Conservation (phyloP, 2,329 filamentous ascomycete genomes). For the Dactylonectria macrodidyma region DNA sequence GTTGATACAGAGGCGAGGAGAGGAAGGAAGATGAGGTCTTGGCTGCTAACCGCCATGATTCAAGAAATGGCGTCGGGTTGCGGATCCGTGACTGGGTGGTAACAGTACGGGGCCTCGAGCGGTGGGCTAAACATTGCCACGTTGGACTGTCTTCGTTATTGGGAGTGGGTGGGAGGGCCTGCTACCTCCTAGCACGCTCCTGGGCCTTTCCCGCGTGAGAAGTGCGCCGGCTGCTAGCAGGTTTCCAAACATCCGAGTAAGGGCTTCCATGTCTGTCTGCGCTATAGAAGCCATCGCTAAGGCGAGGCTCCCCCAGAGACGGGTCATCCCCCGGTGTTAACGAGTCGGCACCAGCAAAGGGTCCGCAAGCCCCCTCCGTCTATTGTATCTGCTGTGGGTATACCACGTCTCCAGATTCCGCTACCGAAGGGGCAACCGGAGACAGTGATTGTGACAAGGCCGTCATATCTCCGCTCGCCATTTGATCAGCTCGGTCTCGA, state of each 20-base stretch:
- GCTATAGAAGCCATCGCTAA: conserved; percentile 22
- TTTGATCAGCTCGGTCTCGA: conserved; percentile 81
- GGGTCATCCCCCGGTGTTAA: neutral
- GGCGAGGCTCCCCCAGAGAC: conserved; percentile 16
- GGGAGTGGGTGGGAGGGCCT: neutral
- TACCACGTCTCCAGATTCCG: conserved; percentile 43
- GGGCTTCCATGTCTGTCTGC: conserved; percentile 13
- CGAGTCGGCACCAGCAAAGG: neutral
- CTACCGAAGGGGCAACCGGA: conserved; percentile 57
- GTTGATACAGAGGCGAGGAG: conserved; percentile 1
- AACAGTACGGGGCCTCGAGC: conserved; percentile 12
- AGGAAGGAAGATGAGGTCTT: conserved; percentile 9
- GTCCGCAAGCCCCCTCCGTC: conserved; percentile 45
- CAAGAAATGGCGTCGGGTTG: conserved; percentile 7
- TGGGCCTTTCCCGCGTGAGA: conserved; percentile 19
- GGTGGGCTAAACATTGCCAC: conserved; percentile 19
- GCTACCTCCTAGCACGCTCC: conserved; percentile 4
- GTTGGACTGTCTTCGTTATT: conserved; percentile 18
- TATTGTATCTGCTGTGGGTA: conserved; percentile 67
- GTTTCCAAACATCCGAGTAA: conserved; percentile 12
- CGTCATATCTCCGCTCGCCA: conserved; percentile 62
- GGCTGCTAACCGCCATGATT: conserved; percentile 15
- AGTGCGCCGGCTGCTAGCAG: conserved; percentile 9
- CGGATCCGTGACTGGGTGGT: conserved; percentile 16
- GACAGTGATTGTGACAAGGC: conserved; percentile 67